Base-by-base conservation (phyloP, 116 monocot species). In the Posidonia oceanica region DNA sequence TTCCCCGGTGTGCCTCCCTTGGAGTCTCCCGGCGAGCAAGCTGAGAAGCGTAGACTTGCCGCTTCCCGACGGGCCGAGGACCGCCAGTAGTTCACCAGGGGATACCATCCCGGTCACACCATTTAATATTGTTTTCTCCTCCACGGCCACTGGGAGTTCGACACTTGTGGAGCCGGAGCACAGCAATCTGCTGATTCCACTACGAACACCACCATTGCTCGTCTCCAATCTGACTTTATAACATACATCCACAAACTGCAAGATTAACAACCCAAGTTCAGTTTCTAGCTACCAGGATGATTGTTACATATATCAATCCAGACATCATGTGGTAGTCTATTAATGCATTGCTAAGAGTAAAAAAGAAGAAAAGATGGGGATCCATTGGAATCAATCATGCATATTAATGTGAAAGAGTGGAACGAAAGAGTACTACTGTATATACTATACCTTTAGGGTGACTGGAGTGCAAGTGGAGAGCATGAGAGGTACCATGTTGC, bases 1-100 rank as follows among this genome's bases (percentile, higher is more conserved):
- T 2, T 73, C n/a, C 14, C 88, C 87, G 54, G 73, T 42, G 79
- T 71, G 53, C 18, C 54, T 56, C 2, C 69, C 75, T 16, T 75
- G 71, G n/a, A 83, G 79, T 2, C 86, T 81, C 56, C 94, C 90
- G 21, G 79, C 85, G 14, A 94, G 82, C 36, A 88, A 71, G 59
- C 70, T 78, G 3, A 94, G 77, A 21, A 94, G 80, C 15, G 91
- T 94, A 5, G 94, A 94, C 75, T 94, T 94, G n/a, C 94, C 94
- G 79, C 94, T 90, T 14, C 94, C 90, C 7, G 94, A 94, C 0
- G 94, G 94, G 23, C 94, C 94, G 15, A 94, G 83, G 3, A 90
- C 54, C 23, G 91, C 94, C 2, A 90, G 75, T 14, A 94, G n/a
- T 75, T 94, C 91, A 5, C 94, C 88, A 0, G 86, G 84, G 37